Conservation (phyloP, 1,139 yeast species). For the Zygosaccharomyces sapae region DNA sequence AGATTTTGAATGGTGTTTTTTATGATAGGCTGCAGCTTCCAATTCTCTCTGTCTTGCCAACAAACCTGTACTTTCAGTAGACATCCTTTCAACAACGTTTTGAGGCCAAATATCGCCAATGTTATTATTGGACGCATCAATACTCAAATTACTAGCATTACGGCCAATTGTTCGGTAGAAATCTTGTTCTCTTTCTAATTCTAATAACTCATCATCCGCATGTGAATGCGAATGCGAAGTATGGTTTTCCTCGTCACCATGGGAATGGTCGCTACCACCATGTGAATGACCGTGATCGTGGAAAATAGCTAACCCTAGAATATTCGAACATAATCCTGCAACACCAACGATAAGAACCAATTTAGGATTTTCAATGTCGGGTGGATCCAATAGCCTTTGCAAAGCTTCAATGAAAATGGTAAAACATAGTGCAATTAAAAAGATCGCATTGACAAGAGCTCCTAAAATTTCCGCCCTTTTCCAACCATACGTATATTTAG, state of each 20-base stretch:
- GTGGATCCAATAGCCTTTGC: conserved; percentile 81
- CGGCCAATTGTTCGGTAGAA: conserved; percentile 14
- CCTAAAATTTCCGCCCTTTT: conserved; percentile 94
- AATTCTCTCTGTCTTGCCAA: conserved; percentile 25
- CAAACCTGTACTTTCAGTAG: conserved; percentile 38
- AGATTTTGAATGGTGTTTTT: conserved; percentile 18
- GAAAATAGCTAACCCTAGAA: conserved; percentile 79
- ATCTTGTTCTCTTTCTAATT: conserved; percentile 11
- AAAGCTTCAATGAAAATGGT: conserved; percentile 90
- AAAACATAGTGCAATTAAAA: conserved; percentile 84
- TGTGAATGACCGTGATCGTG: conserved; percentile 86
- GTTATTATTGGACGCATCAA: conserved; percentile 16
- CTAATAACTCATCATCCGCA: conserved; percentile 16
- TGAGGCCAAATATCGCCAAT: conserved; percentile 32
- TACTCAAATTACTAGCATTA: conserved; percentile 14
- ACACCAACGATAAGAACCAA: conserved; percentile 76
- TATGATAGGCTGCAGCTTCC: conserved; percentile 3
- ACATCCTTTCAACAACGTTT: conserved; percentile 26
- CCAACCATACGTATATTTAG: conserved; percentile 92
- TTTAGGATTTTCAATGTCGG: conserved; percentile 71
- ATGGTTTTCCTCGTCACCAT: conserved; percentile 27
- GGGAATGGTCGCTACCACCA: conserved; percentile 47
- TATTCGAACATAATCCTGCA: conserved; percentile 80
- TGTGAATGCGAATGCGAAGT: conserved; percentile 13
- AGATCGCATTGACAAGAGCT: conserved; percentile 93